Evolutionary conservation across 1,284 basidiomycete species (phyloP).

Genomic region (Pseudozyma tsukubaensis): DNA sequence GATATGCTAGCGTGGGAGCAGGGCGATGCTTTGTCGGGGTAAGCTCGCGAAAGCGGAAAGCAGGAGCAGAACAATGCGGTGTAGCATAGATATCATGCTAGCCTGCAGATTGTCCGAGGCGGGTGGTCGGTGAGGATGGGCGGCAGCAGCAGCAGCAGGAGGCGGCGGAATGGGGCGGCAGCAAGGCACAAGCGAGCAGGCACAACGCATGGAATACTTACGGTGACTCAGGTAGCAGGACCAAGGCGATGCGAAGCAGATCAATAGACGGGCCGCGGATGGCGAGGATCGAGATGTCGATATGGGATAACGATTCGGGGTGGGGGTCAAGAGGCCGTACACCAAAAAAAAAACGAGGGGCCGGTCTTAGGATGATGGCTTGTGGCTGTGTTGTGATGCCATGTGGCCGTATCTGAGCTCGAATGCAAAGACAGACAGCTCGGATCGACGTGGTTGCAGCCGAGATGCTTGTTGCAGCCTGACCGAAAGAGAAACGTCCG

Average conservation of each 20-base stretch:
- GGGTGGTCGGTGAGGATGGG: too few relatives aligned
- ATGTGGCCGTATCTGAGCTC: conserved; percentile 41
- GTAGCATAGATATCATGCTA: conserved; percentile 1
- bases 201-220: conserved; percentile 7
- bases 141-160: too few relatives aligned
- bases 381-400: conserved; percentile 44
- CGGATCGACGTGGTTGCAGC: conserved; percentile 47
- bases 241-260: conserved; percentile 10
- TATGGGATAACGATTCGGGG: background rate
- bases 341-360: conserved; percentile 1
- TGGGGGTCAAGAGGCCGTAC: background rate
- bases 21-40: conserved; percentile 23
- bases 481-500: background rate
- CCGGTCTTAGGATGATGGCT: conserved; percentile 4
- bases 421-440: conserved; percentile 38
- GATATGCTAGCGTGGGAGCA: conserved; percentile 33
- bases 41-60: background rate
- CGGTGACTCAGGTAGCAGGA: conserved; percentile 3
- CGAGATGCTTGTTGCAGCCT: conserved; percentile 5
- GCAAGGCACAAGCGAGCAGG: background rate
- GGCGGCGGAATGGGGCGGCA: conserved; percentile 3
- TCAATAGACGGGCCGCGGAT: background rate
- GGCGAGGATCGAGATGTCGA: background rate
- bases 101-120: background rate
- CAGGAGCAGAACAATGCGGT: conserved; percentile 9